A percentile compares a stretch with the other conserved stretches of the same genome.
phyloP scores from a whole-genome alignment of 768 basidiomycete species.

The Russula compacta region DNA sequence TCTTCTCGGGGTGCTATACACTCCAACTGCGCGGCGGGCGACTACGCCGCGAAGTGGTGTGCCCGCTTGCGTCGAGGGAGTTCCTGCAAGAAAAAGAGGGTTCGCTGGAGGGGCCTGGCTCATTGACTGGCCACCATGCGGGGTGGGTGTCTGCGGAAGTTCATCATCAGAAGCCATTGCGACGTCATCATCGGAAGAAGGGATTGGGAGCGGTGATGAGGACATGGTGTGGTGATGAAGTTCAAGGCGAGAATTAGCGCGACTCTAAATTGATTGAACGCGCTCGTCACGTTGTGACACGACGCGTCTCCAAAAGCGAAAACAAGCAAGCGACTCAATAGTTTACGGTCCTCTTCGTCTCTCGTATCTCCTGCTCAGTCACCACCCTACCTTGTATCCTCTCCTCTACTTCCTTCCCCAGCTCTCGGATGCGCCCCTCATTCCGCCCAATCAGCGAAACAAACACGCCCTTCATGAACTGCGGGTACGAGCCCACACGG shows the following conservation, averaged over 20 bases:
- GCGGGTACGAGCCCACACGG: slow-evolving; percentile 73
- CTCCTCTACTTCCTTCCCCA: slow-evolving; percentile 55
- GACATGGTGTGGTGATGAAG: slow-evolving; percentile 11
- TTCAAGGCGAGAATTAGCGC: not conserved
- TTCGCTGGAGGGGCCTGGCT: slow-evolving; percentile 14
- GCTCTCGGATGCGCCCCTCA: slow-evolving; percentile 38
- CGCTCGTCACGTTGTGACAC: slow-evolving; percentile 20
- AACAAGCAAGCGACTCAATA: not conserved
- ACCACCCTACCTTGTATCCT: slow-evolving; percentile 50
- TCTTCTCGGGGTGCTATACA: slow-evolving; percentile 19
- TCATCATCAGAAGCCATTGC: slow-evolving; percentile 13
- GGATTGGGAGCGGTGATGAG: slow-evolving; percentile 18
- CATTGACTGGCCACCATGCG: slow-evolving; percentile 30
- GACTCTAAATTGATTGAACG: not conserved
- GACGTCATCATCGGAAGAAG: slow-evolving; percentile 18
- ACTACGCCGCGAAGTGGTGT: slow-evolving; percentile 14
- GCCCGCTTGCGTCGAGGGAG: slow-evolving; percentile 16
- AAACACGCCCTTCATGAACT: slow-evolving; percentile 50
- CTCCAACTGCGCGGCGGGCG: slow-evolving; percentile 17
- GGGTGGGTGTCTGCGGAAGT: slow-evolving; percentile 14
- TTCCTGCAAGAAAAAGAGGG: slow-evolving; percentile 17
- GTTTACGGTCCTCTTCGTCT: slow-evolving; percentile 32
- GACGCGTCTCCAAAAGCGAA: not conserved
- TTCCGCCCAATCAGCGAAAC: slow-evolving; percentile 49
- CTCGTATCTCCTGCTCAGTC: slow-evolving; percentile 56